These are phyloP conservation scores for Lachancea dasiensis DNA, from an alignment of 805 yeast genomes.

Conservation along the genomic window DNA sequence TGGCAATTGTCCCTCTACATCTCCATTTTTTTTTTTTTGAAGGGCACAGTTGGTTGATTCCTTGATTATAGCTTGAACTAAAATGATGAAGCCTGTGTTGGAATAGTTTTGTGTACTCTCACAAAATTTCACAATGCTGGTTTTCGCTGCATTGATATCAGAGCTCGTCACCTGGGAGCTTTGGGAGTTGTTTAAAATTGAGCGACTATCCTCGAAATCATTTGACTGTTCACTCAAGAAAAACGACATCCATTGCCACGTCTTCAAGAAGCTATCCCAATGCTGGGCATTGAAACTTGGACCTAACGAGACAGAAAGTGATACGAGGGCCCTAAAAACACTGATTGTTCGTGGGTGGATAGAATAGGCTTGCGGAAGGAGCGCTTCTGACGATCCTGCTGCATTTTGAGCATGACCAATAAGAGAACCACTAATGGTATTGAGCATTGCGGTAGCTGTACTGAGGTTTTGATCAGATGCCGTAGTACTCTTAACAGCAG, in stretches of 20 bases:
- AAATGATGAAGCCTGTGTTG: constrained; percentile 40
- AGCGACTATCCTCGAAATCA: constrained; percentile 31
- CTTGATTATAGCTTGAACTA: constrained; percentile 43
- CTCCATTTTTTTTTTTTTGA: constrained; percentile 4
- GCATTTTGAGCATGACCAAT: constrained; percentile 11
- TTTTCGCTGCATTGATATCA: constrained; percentile 49
- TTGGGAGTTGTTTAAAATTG: constrained; percentile 36
- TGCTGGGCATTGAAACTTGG: constrained; percentile 51
- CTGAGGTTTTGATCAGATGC: neutral
- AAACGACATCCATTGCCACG: constrained; percentile 76
- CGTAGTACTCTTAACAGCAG: constrained; percentile 38
- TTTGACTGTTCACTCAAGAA: constrained; percentile 57
- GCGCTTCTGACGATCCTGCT: neutral
- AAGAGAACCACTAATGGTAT: constrained; percentile 21
- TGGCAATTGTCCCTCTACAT: constrained; percentile 19
- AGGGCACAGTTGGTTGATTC: constrained; percentile 33
- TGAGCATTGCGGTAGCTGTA: constrained; percentile 13
- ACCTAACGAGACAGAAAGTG: constrained; percentile 78
- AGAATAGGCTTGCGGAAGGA: constrained; percentile 34
- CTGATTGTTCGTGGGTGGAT: constrained; percentile 64
- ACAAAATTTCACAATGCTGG: constrained; percentile 51
- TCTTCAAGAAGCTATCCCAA: constrained; percentile 58
- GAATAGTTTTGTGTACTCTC: constrained; percentile 58
- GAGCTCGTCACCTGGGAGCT: constrained; percentile 38
- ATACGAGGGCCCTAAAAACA: constrained; percentile 71